These are phyloP conservation scores for Boletellus emodensis DNA, from an alignment of 768 basidiomycete species.

Conservation along the genomic window DNA sequence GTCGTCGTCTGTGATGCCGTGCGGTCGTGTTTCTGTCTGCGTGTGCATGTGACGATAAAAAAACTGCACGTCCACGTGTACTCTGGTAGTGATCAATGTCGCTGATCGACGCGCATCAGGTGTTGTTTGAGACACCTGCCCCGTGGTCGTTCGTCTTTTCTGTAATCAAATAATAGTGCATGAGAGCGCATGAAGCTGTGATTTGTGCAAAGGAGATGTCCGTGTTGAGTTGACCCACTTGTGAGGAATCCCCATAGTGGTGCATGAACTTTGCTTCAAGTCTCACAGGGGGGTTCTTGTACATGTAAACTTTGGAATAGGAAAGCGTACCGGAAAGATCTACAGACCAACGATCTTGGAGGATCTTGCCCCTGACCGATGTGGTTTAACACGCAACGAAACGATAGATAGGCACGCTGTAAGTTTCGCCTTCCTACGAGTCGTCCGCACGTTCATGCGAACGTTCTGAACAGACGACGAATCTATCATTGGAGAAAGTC, in stretches of 20 bases:
- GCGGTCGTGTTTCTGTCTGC: slow-evolving; percentile 8
- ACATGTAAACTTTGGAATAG: too few relatives aligned
- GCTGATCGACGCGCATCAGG: slow-evolving; percentile 87
- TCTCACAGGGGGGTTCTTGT: too few relatives aligned
- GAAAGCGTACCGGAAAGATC: too few relatives aligned
- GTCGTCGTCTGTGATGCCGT: slow-evolving; percentile 78
- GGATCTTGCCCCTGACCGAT: too few relatives aligned
- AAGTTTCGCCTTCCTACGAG: too few relatives aligned
- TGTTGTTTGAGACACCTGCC: slow-evolving; percentile 51
- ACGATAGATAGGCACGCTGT: too few relatives aligned
- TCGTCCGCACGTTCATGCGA: too few relatives aligned
- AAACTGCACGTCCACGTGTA: slow-evolving; percentile 33
- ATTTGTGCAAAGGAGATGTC: background rate
- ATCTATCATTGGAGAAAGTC: too few relatives aligned
- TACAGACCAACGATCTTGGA: too few relatives aligned
- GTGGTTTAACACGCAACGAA: too few relatives aligned
- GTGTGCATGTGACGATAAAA: slow-evolving; percentile 19
- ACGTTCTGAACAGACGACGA: too few relatives aligned
- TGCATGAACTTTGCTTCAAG: background rate
- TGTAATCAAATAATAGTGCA: background rate
- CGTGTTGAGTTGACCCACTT: background rate
- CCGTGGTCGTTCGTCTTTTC: slow-evolving; percentile 61
- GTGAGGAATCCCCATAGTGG: background rate
- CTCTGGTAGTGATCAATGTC: slow-evolving; percentile 47
- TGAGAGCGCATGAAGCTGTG: background rate